These are phyloP conservation scores for Backusella tarrabulga DNA, from an alignment of 192 early-diverging fungal species.

Conservation along the genomic window DNA sequence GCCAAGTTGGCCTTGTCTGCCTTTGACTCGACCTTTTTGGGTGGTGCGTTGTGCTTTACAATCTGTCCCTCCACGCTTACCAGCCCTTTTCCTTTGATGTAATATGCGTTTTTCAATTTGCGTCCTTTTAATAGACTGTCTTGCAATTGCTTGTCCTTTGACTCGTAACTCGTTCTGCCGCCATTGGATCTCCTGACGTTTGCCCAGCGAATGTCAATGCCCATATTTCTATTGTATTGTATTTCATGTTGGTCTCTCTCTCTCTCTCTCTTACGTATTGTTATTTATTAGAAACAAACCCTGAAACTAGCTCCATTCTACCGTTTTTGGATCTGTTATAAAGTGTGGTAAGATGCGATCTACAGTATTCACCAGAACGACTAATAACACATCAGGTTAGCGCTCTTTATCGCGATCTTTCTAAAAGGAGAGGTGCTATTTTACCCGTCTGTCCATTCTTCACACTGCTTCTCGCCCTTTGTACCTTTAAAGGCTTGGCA, in stretches of 20 bases:
- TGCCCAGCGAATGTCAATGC: constrained; percentile 25
- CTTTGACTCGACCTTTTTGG: not conserved
- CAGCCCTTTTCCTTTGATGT: constrained; percentile 11
- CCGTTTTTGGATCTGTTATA: constrained; percentile 18
- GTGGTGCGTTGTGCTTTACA: not conserved
- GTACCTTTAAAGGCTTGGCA: constrained; percentile 1
- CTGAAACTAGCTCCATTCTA: constrained; percentile 30
- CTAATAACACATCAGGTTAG: not conserved
- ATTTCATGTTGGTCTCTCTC: not conserved
- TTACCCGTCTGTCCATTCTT: constrained; percentile 19
- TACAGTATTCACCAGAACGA: constrained; percentile 27
- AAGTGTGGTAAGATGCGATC: constrained; percentile 5
- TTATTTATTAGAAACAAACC: not conserved
- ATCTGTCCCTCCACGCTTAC: not conserved
- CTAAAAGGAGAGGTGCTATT: no score
- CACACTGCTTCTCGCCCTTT: not conserved
- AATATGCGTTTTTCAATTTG: not conserved
- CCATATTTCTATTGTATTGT: constrained; percentile 1
- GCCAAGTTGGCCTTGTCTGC: not conserved
- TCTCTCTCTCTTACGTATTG: no score
- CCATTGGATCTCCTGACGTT: not conserved
- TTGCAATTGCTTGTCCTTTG: not conserved
- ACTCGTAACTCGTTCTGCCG: not conserved
- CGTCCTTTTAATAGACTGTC: not conserved
- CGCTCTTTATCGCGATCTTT: no score